Conservation (phyloP, 1,139 yeast species). For the Lodderomyces margitis region DNA sequence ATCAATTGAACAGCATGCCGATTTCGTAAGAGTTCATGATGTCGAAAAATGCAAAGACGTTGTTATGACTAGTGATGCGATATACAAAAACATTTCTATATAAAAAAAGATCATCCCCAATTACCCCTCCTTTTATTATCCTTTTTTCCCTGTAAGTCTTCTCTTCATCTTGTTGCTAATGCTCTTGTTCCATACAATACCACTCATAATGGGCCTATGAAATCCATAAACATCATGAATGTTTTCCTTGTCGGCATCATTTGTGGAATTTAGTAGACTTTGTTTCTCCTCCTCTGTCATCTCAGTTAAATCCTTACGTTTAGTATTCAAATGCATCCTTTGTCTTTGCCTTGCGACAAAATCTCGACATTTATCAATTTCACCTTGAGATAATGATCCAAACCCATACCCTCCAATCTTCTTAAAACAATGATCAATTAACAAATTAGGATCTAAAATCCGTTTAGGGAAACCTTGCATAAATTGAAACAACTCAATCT, state of each 20-base stretch:
- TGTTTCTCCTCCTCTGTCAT: slow-evolving; percentile 43
- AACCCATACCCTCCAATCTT: slow-evolving; percentile 66
- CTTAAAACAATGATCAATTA: slow-evolving; percentile 74
- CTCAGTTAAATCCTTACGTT: slow-evolving; percentile 25
- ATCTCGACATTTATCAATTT: slow-evolving; percentile 70
- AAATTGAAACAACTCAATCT: slow-evolving; percentile 82
- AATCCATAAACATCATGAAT: slow-evolving; percentile 51
- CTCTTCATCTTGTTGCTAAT: slow-evolving; percentile 51
- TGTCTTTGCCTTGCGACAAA: slow-evolving; percentile 67
- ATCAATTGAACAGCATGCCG: slow-evolving; percentile 70
- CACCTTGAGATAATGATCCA: slow-evolving; percentile 77
- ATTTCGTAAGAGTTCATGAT: slow-evolving; percentile 89
- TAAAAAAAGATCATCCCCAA: background rate
- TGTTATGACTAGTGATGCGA: slow-evolving; percentile 71
- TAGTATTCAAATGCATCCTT: slow-evolving; percentile 41
- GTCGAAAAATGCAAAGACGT: slow-evolving; percentile 66
- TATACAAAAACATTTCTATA: slow-evolving; percentile 44
- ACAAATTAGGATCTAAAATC: slow-evolving; percentile 63
- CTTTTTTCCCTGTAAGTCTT: slow-evolving; percentile 23
- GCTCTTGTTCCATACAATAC: slow-evolving; percentile 56
- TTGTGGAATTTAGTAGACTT: slow-evolving; percentile 22
- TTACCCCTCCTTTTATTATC: background rate
- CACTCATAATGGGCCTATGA: slow-evolving; percentile 52
- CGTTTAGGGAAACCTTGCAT: slow-evolving; percentile 81
- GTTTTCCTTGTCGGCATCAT: slow-evolving; percentile 19